Evolutionary conservation across 768 basidiomycete genomes (phyloP).

Genomic region (Leccinum uliginosum): DNA sequence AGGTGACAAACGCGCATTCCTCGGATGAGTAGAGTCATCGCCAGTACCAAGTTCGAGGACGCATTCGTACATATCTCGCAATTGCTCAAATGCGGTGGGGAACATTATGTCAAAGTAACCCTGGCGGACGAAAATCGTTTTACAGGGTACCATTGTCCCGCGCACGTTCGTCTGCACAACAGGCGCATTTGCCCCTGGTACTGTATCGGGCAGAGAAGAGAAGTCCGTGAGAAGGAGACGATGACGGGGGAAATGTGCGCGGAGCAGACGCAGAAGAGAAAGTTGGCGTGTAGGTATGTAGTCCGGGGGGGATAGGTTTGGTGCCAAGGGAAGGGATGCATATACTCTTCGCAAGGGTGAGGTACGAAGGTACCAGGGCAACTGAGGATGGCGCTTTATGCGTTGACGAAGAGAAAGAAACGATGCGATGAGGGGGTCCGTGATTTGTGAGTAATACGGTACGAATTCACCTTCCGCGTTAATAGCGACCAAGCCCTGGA

Average conservation of each 20-base stretch:
- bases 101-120: constrained; percentile 99
- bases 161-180: constrained; percentile 94
- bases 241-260: constrained; percentile 84
- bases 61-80: constrained; percentile 89
- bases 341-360: constrained; percentile 61
- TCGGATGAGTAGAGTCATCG: constrained; percentile 17
- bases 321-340: constrained; percentile 74
- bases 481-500: constrained; percentile 79
- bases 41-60: constrained; percentile 50
- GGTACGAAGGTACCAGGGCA: constrained; percentile 53
- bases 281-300: constrained; percentile 91
- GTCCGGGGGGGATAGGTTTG: constrained; percentile 84
- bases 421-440: constrained; percentile 78
- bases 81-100: constrained; percentile 81
- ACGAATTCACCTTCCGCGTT: constrained; percentile 79
- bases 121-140: constrained; percentile 87
- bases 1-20: constrained; percentile 45
- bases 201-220: constrained; percentile 77
- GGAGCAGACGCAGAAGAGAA: constrained; percentile 76
- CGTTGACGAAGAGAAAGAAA: constrained; percentile 67
- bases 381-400: constrained; percentile 53
- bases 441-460: constrained; percentile 76
- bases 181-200: constrained; percentile 65
- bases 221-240: constrained; percentile 95
- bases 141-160: constrained; percentile 81